Base-by-base conservation (phyloP, 2,329 filamentous ascomycete genomes). In the Diaporthe vexans region DNA sequence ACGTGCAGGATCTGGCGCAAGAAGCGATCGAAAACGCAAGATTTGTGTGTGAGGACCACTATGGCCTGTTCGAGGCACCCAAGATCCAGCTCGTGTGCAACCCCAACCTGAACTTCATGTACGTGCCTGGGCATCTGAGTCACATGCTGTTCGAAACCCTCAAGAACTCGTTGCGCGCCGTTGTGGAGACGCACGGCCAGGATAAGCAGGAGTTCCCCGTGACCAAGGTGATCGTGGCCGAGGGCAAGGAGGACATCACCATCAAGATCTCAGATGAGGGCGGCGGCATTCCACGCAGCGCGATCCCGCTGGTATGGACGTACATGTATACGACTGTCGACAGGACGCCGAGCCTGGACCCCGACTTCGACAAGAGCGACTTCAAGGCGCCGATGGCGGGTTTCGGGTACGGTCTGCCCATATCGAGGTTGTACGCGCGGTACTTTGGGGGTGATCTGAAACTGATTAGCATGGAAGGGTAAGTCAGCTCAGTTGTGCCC, bases 251-350 rank as follows among this genome's bases (percentile, higher is more conserved):
- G 85, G 97, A 99, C 81, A 99, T 99, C 80, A 99, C 97, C 7
- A 98, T 99, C 87, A 99, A 99, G 86, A 94, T 99, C 79, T 94
- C 94, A 6, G 97, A 99, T 82, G 97, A 99, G 85, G 97, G 97
- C 74, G 97, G 97, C 77, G 97, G 97, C 76, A 98, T 99, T 71
- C 95, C 97, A 0, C 89, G 97, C 80, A 97, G 94, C 79, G 91
- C 95, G 70, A 98, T 99, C 77, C 97, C 97, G 7, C 89, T 99
- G 19, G 97, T 98, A n/a, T 99, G 97, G 97, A 99, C 97, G 17
- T 99, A 99, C 84, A 99, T 98, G 97, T 99, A 99, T 84, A 99
- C 97, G 48, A 99, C 97, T 2, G 97, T 99, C 77, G 97, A 98
- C 83, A 92, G 95, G 79, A 98, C 97, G 29, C 97, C 97, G 19